Percentiles rank a stretch among this genome's conserved stretches.
phyloP scores from a whole-genome alignment of 257 asterid species.

The Dorcoceras hygrometricum region DNA sequence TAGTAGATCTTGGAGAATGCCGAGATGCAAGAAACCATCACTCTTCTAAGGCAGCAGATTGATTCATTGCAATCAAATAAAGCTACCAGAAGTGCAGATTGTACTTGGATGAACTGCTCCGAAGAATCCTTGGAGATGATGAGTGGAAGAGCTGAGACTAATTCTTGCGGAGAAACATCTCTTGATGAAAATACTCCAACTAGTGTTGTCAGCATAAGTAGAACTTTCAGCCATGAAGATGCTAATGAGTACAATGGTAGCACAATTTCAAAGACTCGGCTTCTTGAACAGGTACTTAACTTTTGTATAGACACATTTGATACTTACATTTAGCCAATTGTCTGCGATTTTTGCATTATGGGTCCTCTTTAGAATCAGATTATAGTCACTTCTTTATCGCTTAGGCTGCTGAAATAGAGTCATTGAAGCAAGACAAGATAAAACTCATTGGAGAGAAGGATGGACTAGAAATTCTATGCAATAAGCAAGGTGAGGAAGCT shows the following conservation, averaged over 20 bases:
- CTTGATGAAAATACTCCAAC: constrained; percentile 51
- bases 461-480: constrained; percentile 53
- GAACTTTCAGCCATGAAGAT: constrained; percentile 38
- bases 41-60: constrained; percentile 53
- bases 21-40: constrained; percentile 64
- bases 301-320: background rate
- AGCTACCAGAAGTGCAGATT: constrained; percentile 34
- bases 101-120: constrained; percentile 32
- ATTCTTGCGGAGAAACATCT: constrained; percentile 38
- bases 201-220: constrained; percentile 45
- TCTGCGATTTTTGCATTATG: background rate
- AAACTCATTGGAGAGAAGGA: constrained; percentile 58
- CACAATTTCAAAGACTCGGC: constrained; percentile 45
- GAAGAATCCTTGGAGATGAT: constrained; percentile 33
- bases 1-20: constrained; percentile 49
- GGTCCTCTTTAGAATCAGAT: constrained; percentile 6
- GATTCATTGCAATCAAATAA: constrained; percentile 41
- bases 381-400: constrained; percentile 20
- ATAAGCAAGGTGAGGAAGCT: constrained; percentile 66
- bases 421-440: constrained; percentile 64
- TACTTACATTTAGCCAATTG: background rate
- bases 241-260: constrained; percentile 36
- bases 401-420: constrained; percentile 74
- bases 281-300: constrained; percentile 48
- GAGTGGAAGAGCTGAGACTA: constrained; percentile 31